Evolutionary conservation across 1,284 basidiomycete species (phyloP), one percentile per base, ranked within the genome.

Genomic region (Kalmanozyma brasiliensis): DNA sequence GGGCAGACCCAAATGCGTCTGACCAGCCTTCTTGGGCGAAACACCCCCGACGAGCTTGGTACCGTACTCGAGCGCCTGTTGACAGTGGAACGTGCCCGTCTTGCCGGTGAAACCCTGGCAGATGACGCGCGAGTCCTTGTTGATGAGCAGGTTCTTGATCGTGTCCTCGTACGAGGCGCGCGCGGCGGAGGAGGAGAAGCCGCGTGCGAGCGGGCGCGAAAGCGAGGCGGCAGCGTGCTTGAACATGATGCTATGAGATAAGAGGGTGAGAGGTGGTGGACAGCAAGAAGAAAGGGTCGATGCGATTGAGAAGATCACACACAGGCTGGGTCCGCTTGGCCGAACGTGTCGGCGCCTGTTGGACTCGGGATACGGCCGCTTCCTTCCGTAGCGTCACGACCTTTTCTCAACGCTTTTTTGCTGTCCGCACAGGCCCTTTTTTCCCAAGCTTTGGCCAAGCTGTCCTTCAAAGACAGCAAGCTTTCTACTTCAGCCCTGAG

Each of bases 1-100:
- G 56, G 96, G 96, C 37, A 97, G 87, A 40, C 94, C 95, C 64
- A 98, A 88, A 85, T 99, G 96, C 14, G 88, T 92, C 84, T 92
- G 90, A 32, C 96, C 96, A 49, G 94, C 96, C 85, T 98, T 98
- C 86, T 92, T 96, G 48, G 95, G 96, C 34, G 93, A 94, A 52
- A 96, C 94, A 80, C 96, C 96, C 60, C 95, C 96, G 62, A 99
- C 93, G 89, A 98, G 93, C 63, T 91, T 91, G 61, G 96, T 98
- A 30, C 94, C 94, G 83, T 93, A 98, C 47, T 89, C 92, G 70
- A 98, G 85, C 44, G 96, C 94, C 84, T 98, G 94, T 82, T 88
- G 90, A 71, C 89, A 89, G 87, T 99, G 96, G 88, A 98, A 99
- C 76, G 95, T 98, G 77, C 90, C 95, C 64, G 95, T 98, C 89